phyloP scores from a whole-genome alignment of 805 yeast genomes.

The Pichia paraexigua region DNA sequence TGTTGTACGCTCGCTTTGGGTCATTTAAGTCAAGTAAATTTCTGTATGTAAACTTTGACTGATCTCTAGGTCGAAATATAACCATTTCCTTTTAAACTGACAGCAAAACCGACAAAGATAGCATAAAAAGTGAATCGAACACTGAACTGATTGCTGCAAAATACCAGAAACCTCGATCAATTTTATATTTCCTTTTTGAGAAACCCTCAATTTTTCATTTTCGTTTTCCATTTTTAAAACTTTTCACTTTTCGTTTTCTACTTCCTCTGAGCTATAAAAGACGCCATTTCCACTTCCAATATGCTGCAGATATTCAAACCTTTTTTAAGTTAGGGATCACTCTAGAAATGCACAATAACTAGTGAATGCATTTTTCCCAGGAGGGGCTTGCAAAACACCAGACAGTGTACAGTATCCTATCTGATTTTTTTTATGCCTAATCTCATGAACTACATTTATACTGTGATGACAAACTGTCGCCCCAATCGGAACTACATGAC shows the following conservation, averaged over 20 bases:
- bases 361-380: background rate
- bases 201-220: background rate
- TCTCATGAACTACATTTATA: conserved; percentile 1
- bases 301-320: too few species aligned
- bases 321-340: too few species aligned
- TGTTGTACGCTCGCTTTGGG: conserved; percentile 39
- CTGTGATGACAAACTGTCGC: conserved; percentile 65
- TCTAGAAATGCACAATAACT: background rate
- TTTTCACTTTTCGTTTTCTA: background rate
- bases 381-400: background rate
- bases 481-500: conserved; percentile 65
- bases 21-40: conserved; percentile 44
- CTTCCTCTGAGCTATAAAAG: background rate
- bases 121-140: too few species aligned
- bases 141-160: too few species aligned
- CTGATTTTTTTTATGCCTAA: background rate
- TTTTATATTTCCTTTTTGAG: background rate
- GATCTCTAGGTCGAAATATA: conserved; percentile 1
- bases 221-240: background rate
- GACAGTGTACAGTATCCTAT: background rate
- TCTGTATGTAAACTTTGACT: conserved; percentile 40
- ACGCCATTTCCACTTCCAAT: background rate
- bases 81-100: background rate
- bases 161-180: background rate
- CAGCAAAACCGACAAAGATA: background rate